Percentiles rank a stretch among this genome's conserved stretches.
phyloP scores from a whole-genome alignment of 169 alveolate species.

The Plasmodium sp. region DNA sequence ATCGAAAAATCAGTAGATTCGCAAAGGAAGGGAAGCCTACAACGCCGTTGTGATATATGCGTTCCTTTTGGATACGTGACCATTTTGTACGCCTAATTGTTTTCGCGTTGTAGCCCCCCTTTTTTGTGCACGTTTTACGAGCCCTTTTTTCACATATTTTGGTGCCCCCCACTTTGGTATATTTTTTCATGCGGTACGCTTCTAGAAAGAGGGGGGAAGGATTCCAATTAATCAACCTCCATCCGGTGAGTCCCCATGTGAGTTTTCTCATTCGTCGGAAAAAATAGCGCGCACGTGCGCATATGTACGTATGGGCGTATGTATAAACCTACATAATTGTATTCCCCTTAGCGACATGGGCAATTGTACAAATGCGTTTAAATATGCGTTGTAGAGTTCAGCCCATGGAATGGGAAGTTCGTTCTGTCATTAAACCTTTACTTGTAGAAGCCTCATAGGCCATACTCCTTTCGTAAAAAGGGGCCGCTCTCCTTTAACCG shows the following conservation, averaged over 20 bases:
- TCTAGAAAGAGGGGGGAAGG: not conserved
- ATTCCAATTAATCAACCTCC: not conserved
- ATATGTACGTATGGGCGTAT: not conserved
- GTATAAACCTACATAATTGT: not conserved
- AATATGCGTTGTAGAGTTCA: not conserved
- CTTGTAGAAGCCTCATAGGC: not conserved
- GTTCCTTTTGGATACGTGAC: not conserved
- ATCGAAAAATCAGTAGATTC: not conserved
- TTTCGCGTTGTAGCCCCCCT: not conserved
- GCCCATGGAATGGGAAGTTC: not conserved
- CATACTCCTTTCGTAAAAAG: not conserved
- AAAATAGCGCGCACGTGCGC: not conserved
- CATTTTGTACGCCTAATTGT: not conserved
- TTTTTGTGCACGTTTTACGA: too few species aligned
- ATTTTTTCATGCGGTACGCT: not conserved
- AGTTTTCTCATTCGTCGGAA: not conserved
- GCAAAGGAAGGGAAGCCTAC: not conserved
- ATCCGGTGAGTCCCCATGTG: not conserved
- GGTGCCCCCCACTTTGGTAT: too few species aligned
- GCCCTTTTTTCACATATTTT: too few species aligned
- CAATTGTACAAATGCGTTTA: not conserved
- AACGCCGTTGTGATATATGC: not conserved
- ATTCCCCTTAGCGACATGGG: not conserved
- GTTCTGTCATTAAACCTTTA: not conserved
- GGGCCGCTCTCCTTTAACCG: not conserved